Conservation (phyloP, 1,284 basidiomycete species). For the Naganishia liquefaciens region DNA sequence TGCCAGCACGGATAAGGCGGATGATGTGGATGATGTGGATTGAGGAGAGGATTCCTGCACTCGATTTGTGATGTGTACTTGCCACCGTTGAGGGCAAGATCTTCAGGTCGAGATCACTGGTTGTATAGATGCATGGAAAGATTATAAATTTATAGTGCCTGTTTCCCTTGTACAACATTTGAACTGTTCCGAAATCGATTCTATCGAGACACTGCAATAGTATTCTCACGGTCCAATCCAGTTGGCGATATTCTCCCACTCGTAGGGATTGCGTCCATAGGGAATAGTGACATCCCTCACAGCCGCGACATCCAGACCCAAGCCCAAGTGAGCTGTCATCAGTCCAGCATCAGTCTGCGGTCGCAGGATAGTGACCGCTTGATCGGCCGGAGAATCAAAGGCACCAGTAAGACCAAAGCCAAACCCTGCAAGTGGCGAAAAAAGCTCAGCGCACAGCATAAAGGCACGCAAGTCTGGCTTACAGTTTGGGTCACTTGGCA, state of each 20-base stretch:
- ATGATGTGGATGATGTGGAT: conserved; percentile 20
- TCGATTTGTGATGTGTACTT: not conserved
- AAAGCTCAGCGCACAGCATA: not conserved
- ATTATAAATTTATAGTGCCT: not conserved
- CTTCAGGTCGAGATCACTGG: not conserved
- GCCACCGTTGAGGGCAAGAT: not conserved
- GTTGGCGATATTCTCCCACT: conserved; percentile 24
- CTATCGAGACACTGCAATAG: not conserved
- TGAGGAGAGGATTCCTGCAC: not conserved
- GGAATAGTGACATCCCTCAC: conserved; percentile 19
- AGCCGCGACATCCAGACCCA: conserved; percentile 11
- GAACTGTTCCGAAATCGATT: not conserved
- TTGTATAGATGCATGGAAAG: not conserved
- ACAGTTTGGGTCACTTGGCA: conserved; percentile 22
- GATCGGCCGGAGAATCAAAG: conserved; percentile 26
- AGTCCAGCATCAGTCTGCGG: conserved; percentile 15
- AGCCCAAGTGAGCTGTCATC: conserved; percentile 18
- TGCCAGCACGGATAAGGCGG: conserved; percentile 4
- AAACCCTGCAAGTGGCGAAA: conserved; percentile 4
- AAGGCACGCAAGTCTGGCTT: not conserved
- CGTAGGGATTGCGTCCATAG: conserved; percentile 22
- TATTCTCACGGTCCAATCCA: conserved; percentile 3
- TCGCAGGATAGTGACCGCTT: conserved; percentile 20
- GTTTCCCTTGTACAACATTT: not conserved
- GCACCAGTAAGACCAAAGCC: conserved; percentile 27